Conservation (phyloP, 2,329 filamentous ascomycete genomes). For the Aaosphaeria pasadenensis region DNA sequence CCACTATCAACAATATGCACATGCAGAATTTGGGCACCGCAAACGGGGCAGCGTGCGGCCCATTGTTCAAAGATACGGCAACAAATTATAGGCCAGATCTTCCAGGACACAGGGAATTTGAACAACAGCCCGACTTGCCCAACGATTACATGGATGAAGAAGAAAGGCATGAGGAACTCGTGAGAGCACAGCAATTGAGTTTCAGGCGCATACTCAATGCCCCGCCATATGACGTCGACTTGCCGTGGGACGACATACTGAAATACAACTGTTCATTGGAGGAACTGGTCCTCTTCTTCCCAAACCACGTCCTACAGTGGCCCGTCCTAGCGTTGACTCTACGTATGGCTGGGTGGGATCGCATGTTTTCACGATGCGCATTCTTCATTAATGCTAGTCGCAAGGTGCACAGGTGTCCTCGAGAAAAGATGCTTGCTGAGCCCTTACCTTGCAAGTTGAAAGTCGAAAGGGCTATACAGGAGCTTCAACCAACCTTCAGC, state of each 20-base stretch:
- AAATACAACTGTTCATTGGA: conserved; percentile 5
- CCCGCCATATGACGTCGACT: conserved; percentile 3
- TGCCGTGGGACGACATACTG: conserved; percentile 12
- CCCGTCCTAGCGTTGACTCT: conserved; percentile 11
- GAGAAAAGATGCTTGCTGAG: conserved; percentile 1
- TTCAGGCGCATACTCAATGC: conserved; percentile 6
- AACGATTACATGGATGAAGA: too few species aligned
- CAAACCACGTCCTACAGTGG: conserved; percentile 16
- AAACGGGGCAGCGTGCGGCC: too few species aligned
- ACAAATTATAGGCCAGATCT: too few species aligned
- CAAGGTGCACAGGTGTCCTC: background rate
- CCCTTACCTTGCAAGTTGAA: conserved; percentile 11
- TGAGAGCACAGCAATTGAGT: conserved; percentile 2
- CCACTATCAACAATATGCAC: too few species aligned
- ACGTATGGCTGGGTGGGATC: conserved; percentile 6
- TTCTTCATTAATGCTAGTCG: conserved; percentile 11
- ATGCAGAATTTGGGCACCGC: too few species aligned
- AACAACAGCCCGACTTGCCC: too few species aligned
- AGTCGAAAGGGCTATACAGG: conserved; percentile 8
- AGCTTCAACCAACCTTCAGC: conserved; percentile 4
- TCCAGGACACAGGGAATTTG: too few species aligned
- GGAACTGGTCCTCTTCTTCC: conserved; percentile 18
- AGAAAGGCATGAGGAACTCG: too few species aligned
- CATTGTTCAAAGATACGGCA: too few species aligned
- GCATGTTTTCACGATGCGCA: conserved; percentile 8